phyloP scores from a whole-genome alignment of 345 rosid species.

The Clausena lansium region DNA sequence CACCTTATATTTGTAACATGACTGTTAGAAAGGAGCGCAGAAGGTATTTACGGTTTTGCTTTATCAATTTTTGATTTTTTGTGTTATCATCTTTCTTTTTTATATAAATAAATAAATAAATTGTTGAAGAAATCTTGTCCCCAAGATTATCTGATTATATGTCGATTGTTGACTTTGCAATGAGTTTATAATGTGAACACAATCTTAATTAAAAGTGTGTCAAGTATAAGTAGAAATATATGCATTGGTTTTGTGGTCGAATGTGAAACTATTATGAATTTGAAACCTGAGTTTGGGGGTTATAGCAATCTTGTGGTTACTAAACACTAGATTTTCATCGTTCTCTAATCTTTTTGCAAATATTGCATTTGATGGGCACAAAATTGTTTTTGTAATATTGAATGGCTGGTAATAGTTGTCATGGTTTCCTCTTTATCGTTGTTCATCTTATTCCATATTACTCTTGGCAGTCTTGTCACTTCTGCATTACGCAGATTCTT shows the following conservation, averaged over 20 bases:
- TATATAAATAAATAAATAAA: too few species aligned
- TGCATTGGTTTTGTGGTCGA: not conserved
- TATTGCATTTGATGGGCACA: not conserved
- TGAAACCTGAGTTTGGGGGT: not conserved
- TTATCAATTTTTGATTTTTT: not conserved
- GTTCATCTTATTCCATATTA: not conserved
- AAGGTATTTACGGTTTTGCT: conserved; percentile 38
- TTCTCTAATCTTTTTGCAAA: not conserved
- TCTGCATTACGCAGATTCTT: not conserved
- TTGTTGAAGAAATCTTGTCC: too few species aligned
- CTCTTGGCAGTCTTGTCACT: not conserved
- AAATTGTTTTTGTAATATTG: not conserved
- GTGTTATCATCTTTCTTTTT: not conserved
- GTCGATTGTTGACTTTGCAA: not conserved
- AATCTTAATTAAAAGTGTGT: too few species aligned
- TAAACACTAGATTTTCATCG: not conserved
- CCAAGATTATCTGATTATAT: not conserved
- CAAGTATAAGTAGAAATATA: not conserved
- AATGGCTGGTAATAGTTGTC: not conserved
- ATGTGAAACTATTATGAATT: not conserved
- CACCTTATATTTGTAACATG: conserved; percentile 90
- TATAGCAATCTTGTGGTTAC: not conserved
- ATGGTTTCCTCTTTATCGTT: conserved; percentile 1
- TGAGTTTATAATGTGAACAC: not conserved
- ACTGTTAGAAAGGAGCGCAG: conserved; percentile 69